Percentiles rank a stretch among this genome's conserved stretches.
phyloP scores from a whole-genome alignment of 768 basidiomycete species.

The Filobasidium floriforme region DNA sequence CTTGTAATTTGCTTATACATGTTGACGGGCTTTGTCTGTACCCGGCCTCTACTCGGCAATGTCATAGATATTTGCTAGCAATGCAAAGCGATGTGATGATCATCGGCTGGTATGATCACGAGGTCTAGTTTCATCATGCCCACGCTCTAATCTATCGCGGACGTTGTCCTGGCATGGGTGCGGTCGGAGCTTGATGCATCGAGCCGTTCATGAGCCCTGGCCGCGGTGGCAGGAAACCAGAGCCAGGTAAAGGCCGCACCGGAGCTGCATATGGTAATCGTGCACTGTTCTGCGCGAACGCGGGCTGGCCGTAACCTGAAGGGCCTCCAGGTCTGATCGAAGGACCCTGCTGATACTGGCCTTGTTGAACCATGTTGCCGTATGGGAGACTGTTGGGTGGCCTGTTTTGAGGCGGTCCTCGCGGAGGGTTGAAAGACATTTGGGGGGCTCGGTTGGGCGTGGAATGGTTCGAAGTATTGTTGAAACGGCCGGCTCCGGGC shows the following conservation, averaged over 20 bases:
- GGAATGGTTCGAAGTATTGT: neutral
- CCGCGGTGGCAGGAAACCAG: neutral
- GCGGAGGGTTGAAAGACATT: neutral
- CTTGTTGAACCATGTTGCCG: constrained; percentile 1
- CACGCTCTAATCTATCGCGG: neutral
- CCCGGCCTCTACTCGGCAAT: neutral
- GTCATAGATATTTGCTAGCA: neutral
- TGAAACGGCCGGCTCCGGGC: neutral
- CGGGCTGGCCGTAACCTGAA: neutral
- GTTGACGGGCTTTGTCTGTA: neutral
- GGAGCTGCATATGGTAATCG: neutral
- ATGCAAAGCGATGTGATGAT: neutral
- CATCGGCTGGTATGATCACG: neutral
- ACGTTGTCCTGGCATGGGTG: neutral
- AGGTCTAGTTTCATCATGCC: too few relatives aligned
- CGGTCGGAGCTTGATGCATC: neutral
- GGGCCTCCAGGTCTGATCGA: neutral
- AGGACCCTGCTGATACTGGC: neutral
- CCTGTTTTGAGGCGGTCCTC: neutral
- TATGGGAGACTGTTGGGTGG: constrained; percentile 13
- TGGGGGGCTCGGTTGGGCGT: neutral
- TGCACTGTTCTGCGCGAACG: neutral
- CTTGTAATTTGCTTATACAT: neutral
- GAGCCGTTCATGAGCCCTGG: neutral
- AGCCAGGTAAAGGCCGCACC: neutral